phyloP scores from a whole-genome alignment of 1,284 basidiomycete species.

The Inonotus hispidus region DNA sequence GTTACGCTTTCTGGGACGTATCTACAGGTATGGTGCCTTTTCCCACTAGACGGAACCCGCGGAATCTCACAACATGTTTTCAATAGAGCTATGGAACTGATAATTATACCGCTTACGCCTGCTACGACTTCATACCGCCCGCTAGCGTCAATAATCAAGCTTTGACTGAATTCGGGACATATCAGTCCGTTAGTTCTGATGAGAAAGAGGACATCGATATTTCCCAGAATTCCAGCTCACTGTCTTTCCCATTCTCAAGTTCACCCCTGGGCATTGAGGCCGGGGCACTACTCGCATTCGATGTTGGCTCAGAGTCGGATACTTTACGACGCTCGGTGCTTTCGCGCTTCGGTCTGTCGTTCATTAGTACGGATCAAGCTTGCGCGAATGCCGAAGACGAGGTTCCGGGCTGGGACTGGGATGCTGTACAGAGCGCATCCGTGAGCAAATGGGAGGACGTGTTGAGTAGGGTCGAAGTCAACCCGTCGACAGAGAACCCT shows the following conservation, averaged over 20 bases:
- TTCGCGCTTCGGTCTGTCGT: constrained; percentile 42
- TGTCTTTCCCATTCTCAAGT: constrained; percentile 33
- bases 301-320: background rate
- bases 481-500: constrained; percentile 34
- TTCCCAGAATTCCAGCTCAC: constrained; percentile 27
- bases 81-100: constrained; percentile 41
- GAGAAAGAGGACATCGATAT: constrained; percentile 33
- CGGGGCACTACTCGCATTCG: constrained; percentile 38
- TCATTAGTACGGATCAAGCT: constrained; percentile 37
- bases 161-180: constrained; percentile 34
- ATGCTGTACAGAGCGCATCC: constrained; percentile 34
- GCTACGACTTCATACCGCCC: constrained; percentile 39
- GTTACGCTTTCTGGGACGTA: constrained; percentile 39
- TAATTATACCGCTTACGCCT: constrained; percentile 44
- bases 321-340: constrained; percentile 28
- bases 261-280: constrained; percentile 37
- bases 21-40: constrained; percentile 32
- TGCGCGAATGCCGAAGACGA: constrained; percentile 44
- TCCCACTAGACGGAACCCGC: background rate
- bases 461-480: constrained; percentile 33
- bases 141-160: constrained; percentile 20
- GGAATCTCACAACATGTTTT: background rate
- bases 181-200: constrained; percentile 32
- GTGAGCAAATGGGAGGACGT: constrained; percentile 38
- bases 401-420: constrained; percentile 41